phyloP scores from a whole-genome alignment of 345 rosid genomes.

The Rhizophora mangle region DNA sequence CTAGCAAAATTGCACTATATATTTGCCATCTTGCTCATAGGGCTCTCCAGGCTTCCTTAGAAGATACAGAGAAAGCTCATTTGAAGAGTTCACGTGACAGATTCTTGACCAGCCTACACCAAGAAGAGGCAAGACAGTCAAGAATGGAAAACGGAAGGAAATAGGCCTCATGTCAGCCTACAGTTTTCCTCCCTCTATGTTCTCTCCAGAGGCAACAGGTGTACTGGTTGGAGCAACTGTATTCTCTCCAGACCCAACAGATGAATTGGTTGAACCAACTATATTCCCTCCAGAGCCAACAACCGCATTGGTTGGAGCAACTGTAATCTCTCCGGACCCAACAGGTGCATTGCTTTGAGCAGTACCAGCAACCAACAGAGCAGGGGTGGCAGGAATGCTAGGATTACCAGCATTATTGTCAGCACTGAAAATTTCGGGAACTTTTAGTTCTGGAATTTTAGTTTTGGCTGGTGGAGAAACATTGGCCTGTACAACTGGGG shows the following conservation, averaged over 20 bases:
- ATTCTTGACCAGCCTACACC: too few species aligned
- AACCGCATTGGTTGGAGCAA: background rate
- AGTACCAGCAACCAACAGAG: background rate
- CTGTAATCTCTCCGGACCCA: constrained; percentile 7
- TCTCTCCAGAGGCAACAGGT: background rate
- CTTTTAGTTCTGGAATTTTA: constrained; percentile 9
- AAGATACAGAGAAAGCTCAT: too few species aligned
- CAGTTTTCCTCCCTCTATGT: background rate
- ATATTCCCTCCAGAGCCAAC: background rate
- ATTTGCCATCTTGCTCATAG: too few species aligned
- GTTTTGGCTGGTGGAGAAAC: constrained; percentile 16
- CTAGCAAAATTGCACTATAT: too few species aligned
- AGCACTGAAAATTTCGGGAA: constrained; percentile 9
- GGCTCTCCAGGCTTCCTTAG: too few species aligned
- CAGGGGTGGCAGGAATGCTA: constrained; percentile 1
- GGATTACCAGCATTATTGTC: constrained; percentile 18
- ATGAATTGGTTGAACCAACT: constrained; percentile 5
- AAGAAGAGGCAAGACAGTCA: too few species aligned
- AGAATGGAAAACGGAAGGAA: too few species aligned
- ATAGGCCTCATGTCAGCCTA: background rate
- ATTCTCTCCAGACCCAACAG: constrained; percentile 13
- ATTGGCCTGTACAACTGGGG: constrained; percentile 10
- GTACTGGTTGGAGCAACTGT: background rate
- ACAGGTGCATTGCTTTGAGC: constrained; percentile 14
- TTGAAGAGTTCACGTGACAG: too few species aligned